phyloP scores from a whole-genome alignment of 768 basidiomycete genomes.

The Podaxis sp. region DNA sequence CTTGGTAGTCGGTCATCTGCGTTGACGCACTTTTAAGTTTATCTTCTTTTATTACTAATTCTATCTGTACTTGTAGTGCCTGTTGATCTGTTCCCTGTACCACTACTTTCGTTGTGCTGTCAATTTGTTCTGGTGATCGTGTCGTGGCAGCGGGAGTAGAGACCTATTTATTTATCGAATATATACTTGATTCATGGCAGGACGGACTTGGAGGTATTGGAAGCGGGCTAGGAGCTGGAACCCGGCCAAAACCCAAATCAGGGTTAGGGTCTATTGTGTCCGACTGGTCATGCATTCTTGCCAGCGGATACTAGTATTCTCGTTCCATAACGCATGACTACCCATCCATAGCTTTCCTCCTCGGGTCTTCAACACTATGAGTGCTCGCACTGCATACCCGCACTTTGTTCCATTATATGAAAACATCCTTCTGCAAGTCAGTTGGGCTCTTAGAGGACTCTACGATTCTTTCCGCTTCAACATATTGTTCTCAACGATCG shows the following conservation, averaged over 20 bases:
- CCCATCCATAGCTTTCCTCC: not conserved
- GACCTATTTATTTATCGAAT: not conserved
- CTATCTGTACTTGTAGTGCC: constrained; percentile 11
- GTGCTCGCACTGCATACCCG: constrained; percentile 60
- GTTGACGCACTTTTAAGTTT: constrained; percentile 9
- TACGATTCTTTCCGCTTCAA: constrained; percentile 76
- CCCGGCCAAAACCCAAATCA: constrained; percentile 25
- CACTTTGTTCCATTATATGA: constrained; percentile 64
- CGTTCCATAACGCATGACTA: not conserved
- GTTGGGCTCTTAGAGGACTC: constrained; percentile 58
- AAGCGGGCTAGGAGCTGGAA: not conserved
- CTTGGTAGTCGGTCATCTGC: constrained; percentile 4
- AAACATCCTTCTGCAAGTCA: constrained; percentile 56
- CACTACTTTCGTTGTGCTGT: constrained; percentile 15
- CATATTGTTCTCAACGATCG: constrained; percentile 53
- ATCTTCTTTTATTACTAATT: not conserved
- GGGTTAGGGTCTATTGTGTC: constrained; percentile 33
- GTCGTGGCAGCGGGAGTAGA: not conserved
- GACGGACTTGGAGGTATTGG: not conserved
- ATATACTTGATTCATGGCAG: not conserved
- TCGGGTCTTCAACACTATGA: not conserved
- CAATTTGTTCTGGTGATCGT: not conserved
- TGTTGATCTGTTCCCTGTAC: constrained; percentile 18
- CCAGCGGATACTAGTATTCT: constrained; percentile 9
- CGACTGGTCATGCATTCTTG: not conserved